Evolutionary conservation across 495 filamentous ascomycete species (phyloP).

Genomic region (Tricharina praecox): DNA sequence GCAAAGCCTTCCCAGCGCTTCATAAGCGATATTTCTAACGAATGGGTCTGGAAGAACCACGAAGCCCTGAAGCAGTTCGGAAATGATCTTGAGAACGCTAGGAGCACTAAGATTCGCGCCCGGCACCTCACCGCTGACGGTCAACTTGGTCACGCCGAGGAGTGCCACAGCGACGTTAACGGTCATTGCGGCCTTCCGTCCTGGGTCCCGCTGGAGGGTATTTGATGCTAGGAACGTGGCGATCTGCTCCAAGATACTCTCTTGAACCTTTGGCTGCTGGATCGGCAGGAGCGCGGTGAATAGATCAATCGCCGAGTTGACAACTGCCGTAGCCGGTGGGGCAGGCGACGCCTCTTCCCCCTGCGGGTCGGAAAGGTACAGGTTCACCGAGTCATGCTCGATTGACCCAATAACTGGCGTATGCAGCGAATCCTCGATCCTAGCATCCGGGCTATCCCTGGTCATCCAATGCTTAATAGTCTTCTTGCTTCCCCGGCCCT

Average conservation of each 20-base stretch:
- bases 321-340: conserved; percentile 78
- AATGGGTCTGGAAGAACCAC: conserved; percentile 68
- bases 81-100: conserved; percentile 71
- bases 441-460: conserved; percentile 45
- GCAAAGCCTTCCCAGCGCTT: conserved; percentile 79
- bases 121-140: conserved; percentile 58
- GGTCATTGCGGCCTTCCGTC: conserved; percentile 71
- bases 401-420: conserved; percentile 40
- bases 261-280: conserved; percentile 77
- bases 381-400: conserved; percentile 74
- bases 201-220: conserved; percentile 66
- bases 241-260: conserved; percentile 86
- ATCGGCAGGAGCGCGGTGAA: conserved; percentile 83
- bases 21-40: conserved; percentile 68
- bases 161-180: conserved; percentile 80
- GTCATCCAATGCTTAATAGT: conserved; percentile 42
- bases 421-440: conserved; percentile 47
- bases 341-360: conserved; percentile 40
- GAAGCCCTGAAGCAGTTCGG: conserved; percentile 64
- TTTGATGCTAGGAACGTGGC: conserved; percentile 67
- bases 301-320: conserved; percentile 79
- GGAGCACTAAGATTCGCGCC: conserved; percentile 52
- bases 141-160: conserved; percentile 62
- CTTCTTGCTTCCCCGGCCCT: conserved; percentile 40
- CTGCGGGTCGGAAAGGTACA: conserved; percentile 45